Conservation (phyloP, 2,329 filamentous ascomycete genomes). For the Pleoardoris graminearum region DNA sequence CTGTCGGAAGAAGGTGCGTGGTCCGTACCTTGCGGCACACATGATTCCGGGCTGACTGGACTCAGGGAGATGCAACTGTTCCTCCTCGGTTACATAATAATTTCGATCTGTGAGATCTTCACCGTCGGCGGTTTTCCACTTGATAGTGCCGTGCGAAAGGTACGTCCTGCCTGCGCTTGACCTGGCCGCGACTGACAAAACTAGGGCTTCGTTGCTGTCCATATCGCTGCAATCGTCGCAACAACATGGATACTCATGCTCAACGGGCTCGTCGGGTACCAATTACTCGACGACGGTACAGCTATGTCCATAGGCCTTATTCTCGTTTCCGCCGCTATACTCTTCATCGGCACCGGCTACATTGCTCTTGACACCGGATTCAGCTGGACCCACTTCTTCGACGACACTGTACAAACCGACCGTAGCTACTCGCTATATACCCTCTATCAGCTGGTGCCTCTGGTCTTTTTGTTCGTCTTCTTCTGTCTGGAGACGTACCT, state of each 20-base stretch:
- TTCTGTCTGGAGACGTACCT: constrained; percentile 81
- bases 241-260: constrained; percentile 89
- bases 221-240: constrained; percentile 86
- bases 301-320: constrained; percentile 79
- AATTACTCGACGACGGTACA: constrained; percentile 92
- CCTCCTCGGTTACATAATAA: constrained; percentile 79
- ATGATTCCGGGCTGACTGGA: constrained; percentile 24
- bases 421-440: constrained; percentile 88
- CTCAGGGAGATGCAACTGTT: constrained; percentile 95
- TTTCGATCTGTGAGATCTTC: constrained; percentile 96
- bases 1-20: constrained; percentile 83
- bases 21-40: background rate
- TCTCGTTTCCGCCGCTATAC: constrained; percentile 65
- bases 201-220: constrained; percentile 84
- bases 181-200: constrained; percentile 12
- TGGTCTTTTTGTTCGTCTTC: constrained; percentile 87
- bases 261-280: constrained; percentile 90
- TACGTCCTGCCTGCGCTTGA: constrained; percentile 50
- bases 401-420: constrained; percentile 55
- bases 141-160: constrained; percentile 68
- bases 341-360: constrained; percentile 92
- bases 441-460: constrained; percentile 84
- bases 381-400: constrained; percentile 79
- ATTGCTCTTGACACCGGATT: constrained; percentile 94
- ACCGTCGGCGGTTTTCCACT: constrained; percentile 88